Evolutionary conservation across 306 rosid species (phyloP).

Genomic region (Lathyrus tuberosus): DNA sequence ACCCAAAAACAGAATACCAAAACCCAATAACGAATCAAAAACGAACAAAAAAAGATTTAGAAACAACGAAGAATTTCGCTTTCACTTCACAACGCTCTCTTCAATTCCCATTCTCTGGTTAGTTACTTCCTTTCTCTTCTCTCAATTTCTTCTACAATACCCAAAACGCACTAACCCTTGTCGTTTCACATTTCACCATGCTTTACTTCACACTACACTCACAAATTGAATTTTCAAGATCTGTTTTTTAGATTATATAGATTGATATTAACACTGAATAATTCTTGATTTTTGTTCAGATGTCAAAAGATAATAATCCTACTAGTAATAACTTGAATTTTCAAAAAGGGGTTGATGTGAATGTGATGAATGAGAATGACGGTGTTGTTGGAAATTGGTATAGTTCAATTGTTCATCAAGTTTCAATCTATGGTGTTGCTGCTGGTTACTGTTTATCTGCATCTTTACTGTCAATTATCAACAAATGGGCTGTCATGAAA

Average conservation of each 20-base stretch:
- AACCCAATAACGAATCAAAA: slow-evolving; percentile 7
- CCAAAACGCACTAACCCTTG: not conserved
- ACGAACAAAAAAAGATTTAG: not conserved
- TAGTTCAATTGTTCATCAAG: slow-evolving; percentile 46
- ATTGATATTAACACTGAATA: not conserved
- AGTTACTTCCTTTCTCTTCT: slow-evolving; percentile 10
- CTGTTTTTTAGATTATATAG: not conserved
- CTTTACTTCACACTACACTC: not conserved
- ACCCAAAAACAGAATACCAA: not conserved
- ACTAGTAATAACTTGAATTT: slow-evolving; percentile 37
- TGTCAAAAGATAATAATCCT: slow-evolving; percentile 51
- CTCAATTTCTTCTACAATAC: not conserved
- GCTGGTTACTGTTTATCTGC: slow-evolving; percentile 91
- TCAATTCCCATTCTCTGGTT: slow-evolving; percentile 12
- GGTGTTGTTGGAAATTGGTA: slow-evolving; percentile 52
- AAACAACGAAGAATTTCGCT: slow-evolving; percentile 1
- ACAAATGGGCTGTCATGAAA: slow-evolving; percentile 93
- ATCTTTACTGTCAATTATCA: slow-evolving; percentile 82
- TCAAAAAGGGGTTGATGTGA: slow-evolving; percentile 38
- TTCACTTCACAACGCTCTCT: slow-evolving; percentile 27
- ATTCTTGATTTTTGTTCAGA: slow-evolving; percentile 42
- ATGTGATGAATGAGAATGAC: slow-evolving; percentile 31
- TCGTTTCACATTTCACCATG: not conserved
- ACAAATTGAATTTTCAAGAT: not conserved
- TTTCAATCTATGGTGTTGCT: slow-evolving; percentile 76